These are phyloP conservation scores for Prunus yedoensis DNA, from an alignment of 331 rosid species.

Conservation along the genomic window DNA sequence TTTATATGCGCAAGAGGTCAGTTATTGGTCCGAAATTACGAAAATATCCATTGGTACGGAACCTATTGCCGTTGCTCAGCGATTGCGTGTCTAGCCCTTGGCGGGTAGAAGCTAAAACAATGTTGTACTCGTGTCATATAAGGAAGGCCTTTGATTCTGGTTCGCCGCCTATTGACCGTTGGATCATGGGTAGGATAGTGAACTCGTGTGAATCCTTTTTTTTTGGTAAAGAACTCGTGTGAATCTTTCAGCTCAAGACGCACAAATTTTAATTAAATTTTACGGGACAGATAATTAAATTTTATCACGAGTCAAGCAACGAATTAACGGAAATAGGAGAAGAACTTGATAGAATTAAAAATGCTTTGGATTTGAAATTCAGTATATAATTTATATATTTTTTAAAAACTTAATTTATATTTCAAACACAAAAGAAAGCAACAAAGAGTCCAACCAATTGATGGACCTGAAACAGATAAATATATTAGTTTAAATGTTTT, in stretches of 20 bases:
- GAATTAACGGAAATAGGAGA: no score
- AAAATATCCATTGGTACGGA: conserved; percentile 2
- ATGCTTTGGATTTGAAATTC: no score
- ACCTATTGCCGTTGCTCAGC: conserved; percentile 4
- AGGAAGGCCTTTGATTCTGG: neutral
- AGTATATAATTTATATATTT: no score
- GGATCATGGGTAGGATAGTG: neutral
- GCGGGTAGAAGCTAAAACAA: neutral
- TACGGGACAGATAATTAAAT: neutral
- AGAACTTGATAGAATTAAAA: no score
- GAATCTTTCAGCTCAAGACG: neutral
- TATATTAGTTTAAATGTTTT: no score
- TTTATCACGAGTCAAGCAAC: no score
- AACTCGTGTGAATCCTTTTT: neutral
- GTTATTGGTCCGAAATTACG: conserved; percentile 44
- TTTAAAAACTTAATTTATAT: no score
- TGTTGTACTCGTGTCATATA: neutral
- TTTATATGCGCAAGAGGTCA: conserved; percentile 36
- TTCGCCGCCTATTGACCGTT: neutral
- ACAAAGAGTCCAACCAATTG: no score
- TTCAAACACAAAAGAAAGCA: no score
- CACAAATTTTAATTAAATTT: neutral
- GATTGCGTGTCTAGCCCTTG: neutral
- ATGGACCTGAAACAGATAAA: no score
- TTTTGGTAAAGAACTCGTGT: no score